These are phyloP conservation scores for Scedosporium dehoogii DNA, from an alignment of 2,329 filamentous ascomycete genomes.

Conservation along the genomic window DNA sequence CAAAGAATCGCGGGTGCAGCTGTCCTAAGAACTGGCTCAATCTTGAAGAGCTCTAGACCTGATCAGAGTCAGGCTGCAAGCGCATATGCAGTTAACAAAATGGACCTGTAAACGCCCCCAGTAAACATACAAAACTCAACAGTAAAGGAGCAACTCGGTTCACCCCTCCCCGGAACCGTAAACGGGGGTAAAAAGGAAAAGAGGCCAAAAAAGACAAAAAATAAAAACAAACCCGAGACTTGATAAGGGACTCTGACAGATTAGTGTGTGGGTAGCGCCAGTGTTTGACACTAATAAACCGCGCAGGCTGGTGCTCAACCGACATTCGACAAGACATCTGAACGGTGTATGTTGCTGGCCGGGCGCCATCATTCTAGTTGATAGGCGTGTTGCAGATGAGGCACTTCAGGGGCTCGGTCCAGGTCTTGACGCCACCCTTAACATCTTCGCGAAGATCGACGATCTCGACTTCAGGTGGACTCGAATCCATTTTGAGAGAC, in stretches of 20 bases:
- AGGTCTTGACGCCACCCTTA: conserved; percentile 38
- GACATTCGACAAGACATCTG: not conserved
- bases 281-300: no score
- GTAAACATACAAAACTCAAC: not conserved
- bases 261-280: not conserved
- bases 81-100: no score
- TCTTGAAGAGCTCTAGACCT: no score
- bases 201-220: no score
- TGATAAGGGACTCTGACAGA: not conserved
- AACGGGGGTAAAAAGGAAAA: not conserved
- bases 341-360: not conserved
- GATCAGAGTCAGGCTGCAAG: no score
- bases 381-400: conserved; percentile 39
- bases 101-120: not conserved
- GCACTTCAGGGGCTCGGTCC: conserved; percentile 42
- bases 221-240: not conserved
- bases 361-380: conserved; percentile 19
- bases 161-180: not conserved
- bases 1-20: no score
- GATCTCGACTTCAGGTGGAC: conserved; percentile 40
- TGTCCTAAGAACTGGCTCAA: no score
- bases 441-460: conserved; percentile 38
- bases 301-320: no score
- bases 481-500: conserved; percentile 34
- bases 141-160: not conserved